Evolutionary conservation across 1,284 basidiomycete species (phyloP).

Genomic region (Ceratobasidium sp.): DNA sequence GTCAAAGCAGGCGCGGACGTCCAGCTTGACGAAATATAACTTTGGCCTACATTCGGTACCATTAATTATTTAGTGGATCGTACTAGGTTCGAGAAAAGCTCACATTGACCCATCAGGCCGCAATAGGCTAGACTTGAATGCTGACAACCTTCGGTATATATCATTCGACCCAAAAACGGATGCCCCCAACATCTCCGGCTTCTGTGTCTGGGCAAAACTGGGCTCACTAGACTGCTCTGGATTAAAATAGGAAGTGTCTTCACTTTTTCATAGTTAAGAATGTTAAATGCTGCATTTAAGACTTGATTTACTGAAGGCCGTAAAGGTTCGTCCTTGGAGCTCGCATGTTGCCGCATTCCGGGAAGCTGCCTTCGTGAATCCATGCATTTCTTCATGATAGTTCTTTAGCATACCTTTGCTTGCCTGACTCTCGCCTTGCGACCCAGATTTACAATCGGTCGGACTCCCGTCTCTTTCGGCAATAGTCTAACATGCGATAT

Average conservation of each 20-base stretch:
- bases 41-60: slow-evolving; percentile 63
- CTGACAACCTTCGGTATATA: slow-evolving; percentile 74
- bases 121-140: slow-evolving; percentile 67
- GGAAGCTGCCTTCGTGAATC: slow-evolving; percentile 1
- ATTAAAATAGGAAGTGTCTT: slow-evolving; percentile 25
- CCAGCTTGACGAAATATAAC: slow-evolving; percentile 94
- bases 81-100: slow-evolving; percentile 48
- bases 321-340: slow-evolving; percentile 22
- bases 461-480: slow-evolving; percentile 92
- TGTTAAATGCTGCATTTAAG: slow-evolving; percentile 81
- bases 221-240: slow-evolving; percentile 10
- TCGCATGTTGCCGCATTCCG: neutral
- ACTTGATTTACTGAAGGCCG: slow-evolving; percentile 81
- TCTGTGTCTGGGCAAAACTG: slow-evolving; percentile 60
- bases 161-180: slow-evolving; percentile 86
- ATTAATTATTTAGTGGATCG: slow-evolving; percentile 1
- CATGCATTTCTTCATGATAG: neutral
- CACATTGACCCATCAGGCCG: slow-evolving; percentile 63
- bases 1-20: slow-evolving; percentile 96
- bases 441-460: slow-evolving; percentile 92
- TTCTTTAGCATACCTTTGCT: slow-evolving; percentile 21
- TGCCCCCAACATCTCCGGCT: slow-evolving; percentile 70
- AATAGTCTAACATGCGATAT: slow-evolving; percentile 85
- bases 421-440: slow-evolving; percentile 56
- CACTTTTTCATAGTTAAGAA: slow-evolving; percentile 86